phyloP scores from a whole-genome alignment of 2,329 filamentous ascomycete species.

The Tolypocladium amazonense region DNA sequence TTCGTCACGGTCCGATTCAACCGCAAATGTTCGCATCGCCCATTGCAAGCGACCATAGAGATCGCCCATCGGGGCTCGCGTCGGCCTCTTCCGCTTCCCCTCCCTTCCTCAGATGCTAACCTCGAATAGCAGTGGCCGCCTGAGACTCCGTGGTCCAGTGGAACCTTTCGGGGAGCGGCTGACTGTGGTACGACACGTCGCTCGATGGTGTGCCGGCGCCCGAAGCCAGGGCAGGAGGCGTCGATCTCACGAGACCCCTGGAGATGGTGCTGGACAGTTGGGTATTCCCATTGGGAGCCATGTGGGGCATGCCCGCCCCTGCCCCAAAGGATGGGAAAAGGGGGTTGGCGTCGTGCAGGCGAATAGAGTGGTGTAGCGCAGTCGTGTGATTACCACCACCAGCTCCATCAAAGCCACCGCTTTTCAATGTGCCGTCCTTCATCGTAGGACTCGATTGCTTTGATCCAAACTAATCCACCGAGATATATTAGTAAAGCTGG shows the following conservation, averaged over 20 bases:
- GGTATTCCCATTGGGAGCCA: slow-evolving; percentile 10
- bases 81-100: not conserved
- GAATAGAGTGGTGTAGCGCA: slow-evolving; percentile 14
- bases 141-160: slow-evolving; percentile 37
- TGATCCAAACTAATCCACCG: slow-evolving; percentile 44
- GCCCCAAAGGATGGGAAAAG: slow-evolving; percentile 9
- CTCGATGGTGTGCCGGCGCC: slow-evolving; percentile 35
- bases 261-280: slow-evolving; percentile 20
- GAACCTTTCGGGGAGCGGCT: slow-evolving; percentile 32
- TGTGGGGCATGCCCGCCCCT: slow-evolving; percentile 7
- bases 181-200: slow-evolving; percentile 26
- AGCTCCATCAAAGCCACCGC: slow-evolving; percentile 24
- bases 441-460: slow-evolving; percentile 42
- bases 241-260: slow-evolving; percentile 28
- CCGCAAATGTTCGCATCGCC: not conserved
- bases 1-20: not conserved
- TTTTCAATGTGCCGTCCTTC: slow-evolving; percentile 35
- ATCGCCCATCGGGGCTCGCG: not conserved
- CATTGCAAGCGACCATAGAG: not conserved
- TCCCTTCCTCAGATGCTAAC: slow-evolving; percentile 14
- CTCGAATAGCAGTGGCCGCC: slow-evolving; percentile 36
- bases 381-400: not conserved
- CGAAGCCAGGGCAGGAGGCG: slow-evolving; percentile 34
- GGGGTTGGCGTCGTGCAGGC: slow-evolving; percentile 6
- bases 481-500: slow-evolving; percentile 26